Conservation (phyloP, 441 rosid species). For the Metrosideros polymorpha region DNA sequence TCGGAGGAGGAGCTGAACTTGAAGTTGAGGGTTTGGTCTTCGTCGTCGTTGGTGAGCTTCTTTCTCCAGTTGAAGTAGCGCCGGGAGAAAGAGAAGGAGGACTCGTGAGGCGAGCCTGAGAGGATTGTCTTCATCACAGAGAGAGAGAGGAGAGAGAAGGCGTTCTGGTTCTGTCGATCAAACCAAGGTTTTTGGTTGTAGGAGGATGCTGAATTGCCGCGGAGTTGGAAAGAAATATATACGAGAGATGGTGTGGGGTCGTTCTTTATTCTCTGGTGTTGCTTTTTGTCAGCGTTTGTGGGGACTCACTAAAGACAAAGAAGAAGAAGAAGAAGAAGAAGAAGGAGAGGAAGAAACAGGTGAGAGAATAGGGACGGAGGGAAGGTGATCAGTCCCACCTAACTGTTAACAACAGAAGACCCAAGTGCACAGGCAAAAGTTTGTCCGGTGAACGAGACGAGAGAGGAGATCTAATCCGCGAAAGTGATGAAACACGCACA, state of each 20-base stretch:
- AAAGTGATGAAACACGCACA: neutral
- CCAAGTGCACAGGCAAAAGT: neutral
- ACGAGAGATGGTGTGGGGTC: neutral
- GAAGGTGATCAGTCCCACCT: slow-evolving; percentile 8
- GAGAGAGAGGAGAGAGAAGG: neutral
- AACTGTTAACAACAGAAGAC: neutral
- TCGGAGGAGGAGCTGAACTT: neutral
- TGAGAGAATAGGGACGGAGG: neutral
- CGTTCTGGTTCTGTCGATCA: neutral
- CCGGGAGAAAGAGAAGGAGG: slow-evolving; percentile 12
- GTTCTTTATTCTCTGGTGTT: neutral
- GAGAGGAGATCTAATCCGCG: neutral
- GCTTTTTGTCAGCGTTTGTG: neutral
- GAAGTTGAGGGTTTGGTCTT: neutral
- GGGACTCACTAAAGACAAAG: neutral
- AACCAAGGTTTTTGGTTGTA: neutral
- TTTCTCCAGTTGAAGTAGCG: slow-evolving; percentile 13
- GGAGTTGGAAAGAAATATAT: neutral
- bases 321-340: neutral
- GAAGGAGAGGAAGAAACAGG: neutral
- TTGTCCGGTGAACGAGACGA: neutral
- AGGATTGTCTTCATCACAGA: slow-evolving; percentile 5
- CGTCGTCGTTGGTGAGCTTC: neutral
- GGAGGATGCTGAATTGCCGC: neutral
- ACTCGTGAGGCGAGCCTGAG: neutral